Base-by-base conservation (phyloP, 73 alveolate genomes). In the Tetrahymena malaccensis region DNA sequence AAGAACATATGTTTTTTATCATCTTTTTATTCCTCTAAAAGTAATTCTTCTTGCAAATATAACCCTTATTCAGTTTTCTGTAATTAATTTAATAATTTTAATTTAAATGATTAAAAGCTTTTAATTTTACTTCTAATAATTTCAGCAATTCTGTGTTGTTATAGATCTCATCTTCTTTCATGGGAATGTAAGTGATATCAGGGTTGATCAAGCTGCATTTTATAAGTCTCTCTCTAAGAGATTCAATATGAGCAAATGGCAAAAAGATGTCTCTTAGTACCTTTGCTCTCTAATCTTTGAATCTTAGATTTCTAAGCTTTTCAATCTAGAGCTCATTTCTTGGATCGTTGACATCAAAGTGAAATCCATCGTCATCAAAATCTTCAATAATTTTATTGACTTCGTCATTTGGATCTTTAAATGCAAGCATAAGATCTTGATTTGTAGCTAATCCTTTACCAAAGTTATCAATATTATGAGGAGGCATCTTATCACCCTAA, bases 261-360 rank as follows among this genome's bases (percentile, higher is more conserved):
- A 96, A 95, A 83, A 97, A 94, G 93, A 98, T 96, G 96, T 99
- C 99, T 93, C 97, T 97, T 96, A 94, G 85, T 43, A 98, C 94
- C 55, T 98, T 96, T 55, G 97, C 97, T 85, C 97, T 96, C 95
- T 98, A 97, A 56, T 96, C 89, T 94, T 97, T 98, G 93, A 97
- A 97, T 95, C 97, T 96, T 55, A 96, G 98, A 94, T 97, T 98
- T 94, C 96, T 96, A 94, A 98, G 95, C 96, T 96, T 96, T 35
- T 98, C 97, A 43, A 98, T 96, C 16, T 97, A 85, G 37, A 99
- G 96, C 83, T 98, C 98, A 96, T 98, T 98, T 96, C 99, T 98
- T 83, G 99, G 99, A 94, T 99, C 99, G 95, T 98, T 99, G 5
- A 98, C 98, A 97, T 99, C 99, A 95, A 99, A 97, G 43, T 98